Percentiles rank a stretch among this genome's conserved stretches.
These are phyloP conservation scores for Collybia sordida DNA, from an alignment of 768 basidiomycete genomes.

Conservation along the genomic window DNA sequence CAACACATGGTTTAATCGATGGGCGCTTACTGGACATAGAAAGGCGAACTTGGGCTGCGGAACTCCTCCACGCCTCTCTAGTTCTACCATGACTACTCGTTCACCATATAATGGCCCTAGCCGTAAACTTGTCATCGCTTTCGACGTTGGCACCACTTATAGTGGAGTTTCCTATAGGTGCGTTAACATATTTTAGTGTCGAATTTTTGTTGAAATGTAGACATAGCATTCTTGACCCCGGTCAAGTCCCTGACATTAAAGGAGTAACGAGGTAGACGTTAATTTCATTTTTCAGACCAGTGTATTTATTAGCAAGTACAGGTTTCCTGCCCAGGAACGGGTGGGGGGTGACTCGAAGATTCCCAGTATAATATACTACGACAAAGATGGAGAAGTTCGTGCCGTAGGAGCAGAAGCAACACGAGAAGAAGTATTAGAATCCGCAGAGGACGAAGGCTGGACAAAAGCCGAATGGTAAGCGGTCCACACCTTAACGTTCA, in stretches of 20 bases:
- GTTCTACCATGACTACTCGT: not conserved
- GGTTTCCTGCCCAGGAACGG: slow-evolving; percentile 47
- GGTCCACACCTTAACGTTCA: slow-evolving; percentile 27
- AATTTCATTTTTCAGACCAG: not conserved
- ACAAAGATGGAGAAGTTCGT: slow-evolving; percentile 31
- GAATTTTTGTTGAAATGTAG: not conserved
- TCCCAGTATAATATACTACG: slow-evolving; percentile 48
- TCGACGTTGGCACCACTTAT: slow-evolving; percentile 10
- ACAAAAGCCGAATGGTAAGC: slow-evolving; percentile 33
- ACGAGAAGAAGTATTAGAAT: slow-evolving; percentile 34
- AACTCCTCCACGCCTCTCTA: not conserved
- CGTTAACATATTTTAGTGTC: not conserved
- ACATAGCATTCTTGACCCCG: slow-evolving; percentile 34
- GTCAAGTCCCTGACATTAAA: slow-evolving; percentile 28
- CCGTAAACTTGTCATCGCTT: slow-evolving; percentile 7
- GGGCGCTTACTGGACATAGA: not conserved
- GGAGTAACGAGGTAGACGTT: slow-evolving; percentile 32
- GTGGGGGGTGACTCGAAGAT: slow-evolving; percentile 49
- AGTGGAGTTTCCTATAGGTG: slow-evolving; percentile 16
- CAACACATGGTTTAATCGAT: not conserved
- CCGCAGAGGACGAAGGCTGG: slow-evolving; percentile 44
- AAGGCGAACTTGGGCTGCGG: slow-evolving; percentile 1
- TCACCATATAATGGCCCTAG: slow-evolving; percentile 3
- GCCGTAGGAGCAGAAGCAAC: slow-evolving; percentile 47
- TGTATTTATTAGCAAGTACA: slow-evolving; percentile 12